phyloP scores from a whole-genome alignment of 441 rosid genomes.

The Raphanus hybrid region DNA sequence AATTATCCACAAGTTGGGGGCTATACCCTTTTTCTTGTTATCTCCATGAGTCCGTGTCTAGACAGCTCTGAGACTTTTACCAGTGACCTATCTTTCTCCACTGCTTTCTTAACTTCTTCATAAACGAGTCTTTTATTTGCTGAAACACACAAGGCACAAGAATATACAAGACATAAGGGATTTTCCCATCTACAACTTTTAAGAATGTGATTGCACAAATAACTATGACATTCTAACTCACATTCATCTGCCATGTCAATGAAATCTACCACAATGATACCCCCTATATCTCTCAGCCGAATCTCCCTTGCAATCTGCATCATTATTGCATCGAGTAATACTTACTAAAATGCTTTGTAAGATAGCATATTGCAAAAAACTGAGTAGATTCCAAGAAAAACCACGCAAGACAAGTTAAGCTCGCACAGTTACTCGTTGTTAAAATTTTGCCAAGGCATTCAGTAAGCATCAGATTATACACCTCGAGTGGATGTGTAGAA shows the following conservation, averaged over 20 bases:
- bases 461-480: constrained; percentile 7
- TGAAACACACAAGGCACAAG: constrained; percentile 51
- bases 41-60: constrained; percentile 96
- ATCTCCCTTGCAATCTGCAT: constrained; percentile 96
- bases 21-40: constrained; percentile 92
- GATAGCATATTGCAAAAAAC: constrained; percentile 23
- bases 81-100: constrained; percentile 84
- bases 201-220: neutral
- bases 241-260: constrained; percentile 95
- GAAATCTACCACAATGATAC: constrained; percentile 98
- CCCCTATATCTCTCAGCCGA: constrained; percentile 94
- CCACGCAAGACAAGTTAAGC: constrained; percentile 13
- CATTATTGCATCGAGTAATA: constrained; percentile 18
- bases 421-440: constrained; percentile 14
- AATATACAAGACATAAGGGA: neutral
- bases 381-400: constrained; percentile 22
- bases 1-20: constrained; percentile 13
- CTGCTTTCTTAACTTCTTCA: constrained; percentile 91
- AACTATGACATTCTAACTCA: constrained; percentile 51
- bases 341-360: constrained; percentile 11
- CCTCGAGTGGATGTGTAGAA: neutral
- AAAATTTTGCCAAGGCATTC: constrained; percentile 8
- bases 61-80: constrained; percentile 95
- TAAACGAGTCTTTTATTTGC: constrained; percentile 89
- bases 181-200: neutral